These are phyloP conservation scores for Botrytis sinoallii DNA, from an alignment of 2,329 filamentous ascomycete genomes.

Conservation along the genomic window DNA sequence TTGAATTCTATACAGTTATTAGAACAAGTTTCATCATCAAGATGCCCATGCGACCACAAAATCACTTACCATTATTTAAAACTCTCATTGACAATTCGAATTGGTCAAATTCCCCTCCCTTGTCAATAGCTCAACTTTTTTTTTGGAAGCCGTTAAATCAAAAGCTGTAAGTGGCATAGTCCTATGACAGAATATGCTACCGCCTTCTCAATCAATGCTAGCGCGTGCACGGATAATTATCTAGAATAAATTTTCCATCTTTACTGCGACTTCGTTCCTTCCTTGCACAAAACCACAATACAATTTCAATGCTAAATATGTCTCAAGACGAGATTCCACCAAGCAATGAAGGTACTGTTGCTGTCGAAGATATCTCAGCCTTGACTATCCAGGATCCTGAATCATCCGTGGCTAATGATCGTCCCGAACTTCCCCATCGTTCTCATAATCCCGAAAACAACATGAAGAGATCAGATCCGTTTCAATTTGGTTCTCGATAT, in stretches of 20 bases:
- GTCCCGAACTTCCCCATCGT: conserved; percentile 31
- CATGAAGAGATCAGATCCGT: conserved; percentile 85
- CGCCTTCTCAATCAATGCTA: not conserved
- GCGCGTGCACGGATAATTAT: not conserved
- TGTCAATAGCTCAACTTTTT: conserved; percentile 12
- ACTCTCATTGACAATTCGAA: not conserved
- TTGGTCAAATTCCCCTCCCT: not conserved
- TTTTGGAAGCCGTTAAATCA: conserved; percentile 2
- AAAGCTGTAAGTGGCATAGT: not conserved
- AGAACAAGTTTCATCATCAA: not conserved
- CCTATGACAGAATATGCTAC: rapidly evolving
- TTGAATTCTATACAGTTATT: conserved; percentile 28
- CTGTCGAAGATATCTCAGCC: conserved; percentile 4
- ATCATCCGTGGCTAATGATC: conserved; percentile 24
- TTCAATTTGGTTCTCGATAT: conserved; percentile 89
- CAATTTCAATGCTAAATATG: conserved; percentile 11
- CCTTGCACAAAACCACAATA: not conserved
- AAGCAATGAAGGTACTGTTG: conserved; percentile 4
- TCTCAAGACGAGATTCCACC: conserved; percentile 8
- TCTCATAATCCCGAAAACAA: conserved; percentile 54
- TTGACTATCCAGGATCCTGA: conserved; percentile 26
- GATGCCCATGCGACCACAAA: not conserved
- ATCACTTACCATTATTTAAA: conserved; percentile 4
- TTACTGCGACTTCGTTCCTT: not conserved
- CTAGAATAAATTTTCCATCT: conserved; percentile 7